Evolutionary conservation across 2,329 filamentous ascomycete genomes (phyloP).

Genomic region (Chrysoporthe deuterocubensis): DNA sequence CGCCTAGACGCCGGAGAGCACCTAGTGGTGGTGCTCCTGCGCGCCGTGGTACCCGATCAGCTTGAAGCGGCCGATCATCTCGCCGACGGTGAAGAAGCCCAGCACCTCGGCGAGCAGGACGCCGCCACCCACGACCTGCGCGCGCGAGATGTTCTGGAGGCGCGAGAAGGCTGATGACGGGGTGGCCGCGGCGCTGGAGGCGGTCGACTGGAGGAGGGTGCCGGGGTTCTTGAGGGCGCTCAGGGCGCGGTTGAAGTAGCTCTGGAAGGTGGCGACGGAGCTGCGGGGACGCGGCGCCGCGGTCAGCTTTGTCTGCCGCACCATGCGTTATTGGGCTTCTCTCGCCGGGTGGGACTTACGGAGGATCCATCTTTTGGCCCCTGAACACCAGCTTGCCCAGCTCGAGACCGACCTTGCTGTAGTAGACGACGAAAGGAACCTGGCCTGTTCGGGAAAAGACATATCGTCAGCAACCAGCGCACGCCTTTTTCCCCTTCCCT

Average conservation of each 20-base stretch:
- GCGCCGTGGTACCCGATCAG: constrained; percentile 88
- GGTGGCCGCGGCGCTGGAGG: constrained; percentile 56
- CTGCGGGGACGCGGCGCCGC: constrained; percentile 47
- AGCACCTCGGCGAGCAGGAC: constrained; percentile 85
- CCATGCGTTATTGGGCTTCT: neutral
- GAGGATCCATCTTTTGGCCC: constrained; percentile 89
- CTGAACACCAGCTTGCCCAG: constrained; percentile 85
- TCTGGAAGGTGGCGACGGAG: constrained; percentile 79
- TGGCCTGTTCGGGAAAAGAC: constrained; percentile 60
- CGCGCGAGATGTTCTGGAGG: constrained; percentile 70
- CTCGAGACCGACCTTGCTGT: constrained; percentile 86
- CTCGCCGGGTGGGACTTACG: constrained; percentile 67
- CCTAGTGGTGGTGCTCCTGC: constrained; percentile 58
- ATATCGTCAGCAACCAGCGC: constrained; percentile 2
- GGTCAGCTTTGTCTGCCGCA: constrained; percentile 4
- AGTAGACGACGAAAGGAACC: constrained; percentile 87
- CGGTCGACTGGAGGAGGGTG: constrained; percentile 59
- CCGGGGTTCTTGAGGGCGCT: constrained; percentile 73
- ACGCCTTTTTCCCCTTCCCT: neutral
- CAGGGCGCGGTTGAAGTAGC: constrained; percentile 77
- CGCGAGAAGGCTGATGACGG: constrained; percentile 42
- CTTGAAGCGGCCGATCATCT: constrained; percentile 97
- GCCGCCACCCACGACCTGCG: constrained; percentile 73
- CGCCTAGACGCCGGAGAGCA: neutral
- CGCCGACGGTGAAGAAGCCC: constrained; percentile 96